Conservation (phyloP, 768 basidiomycete species). For the Mycena chlorophos region DNA sequence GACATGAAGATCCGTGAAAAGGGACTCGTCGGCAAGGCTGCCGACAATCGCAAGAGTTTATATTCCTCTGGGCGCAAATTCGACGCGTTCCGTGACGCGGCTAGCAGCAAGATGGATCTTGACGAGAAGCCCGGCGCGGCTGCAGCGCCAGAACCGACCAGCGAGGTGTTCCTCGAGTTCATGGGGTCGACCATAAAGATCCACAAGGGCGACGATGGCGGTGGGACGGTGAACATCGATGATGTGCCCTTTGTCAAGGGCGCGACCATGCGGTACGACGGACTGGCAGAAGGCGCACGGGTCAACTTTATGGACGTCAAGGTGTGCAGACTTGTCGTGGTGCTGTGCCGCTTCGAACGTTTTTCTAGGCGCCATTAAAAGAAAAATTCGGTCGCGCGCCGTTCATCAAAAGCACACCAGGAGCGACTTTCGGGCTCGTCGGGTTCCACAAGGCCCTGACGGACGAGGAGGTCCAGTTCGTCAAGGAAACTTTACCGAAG, state of each 20-base stretch:
- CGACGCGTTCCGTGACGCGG: slow-evolving; percentile 78
- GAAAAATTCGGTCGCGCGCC: slow-evolving; percentile 50
- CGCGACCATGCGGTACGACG: slow-evolving; percentile 59
- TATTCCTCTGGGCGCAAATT: slow-evolving; percentile 60
- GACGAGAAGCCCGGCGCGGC: slow-evolving; percentile 31
- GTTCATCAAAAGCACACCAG: slow-evolving; percentile 51
- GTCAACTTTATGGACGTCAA: slow-evolving; percentile 53
- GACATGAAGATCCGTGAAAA: slow-evolving; percentile 97
- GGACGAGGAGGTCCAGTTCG: slow-evolving; percentile 70
- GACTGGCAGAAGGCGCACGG: slow-evolving; percentile 45
- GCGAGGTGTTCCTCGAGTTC: slow-evolving; percentile 72
- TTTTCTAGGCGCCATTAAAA: slow-evolving; percentile 45
- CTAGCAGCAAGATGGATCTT: slow-evolving; percentile 34
- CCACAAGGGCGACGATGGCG: slow-evolving; percentile 58
- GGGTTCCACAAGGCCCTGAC: slow-evolving; percentile 66
- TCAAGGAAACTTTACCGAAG: slow-evolving; percentile 64
- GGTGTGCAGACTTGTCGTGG: slow-evolving; percentile 29
- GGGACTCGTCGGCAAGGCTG: slow-evolving; percentile 75
- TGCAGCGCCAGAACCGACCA: slow-evolving; percentile 26
- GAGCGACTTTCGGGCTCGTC: slow-evolving; percentile 51
- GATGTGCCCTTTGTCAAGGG: slow-evolving; percentile 56
- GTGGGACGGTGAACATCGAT: slow-evolving; percentile 62
- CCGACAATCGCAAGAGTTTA: slow-evolving; percentile 55
- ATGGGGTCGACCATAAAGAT: slow-evolving; percentile 71
- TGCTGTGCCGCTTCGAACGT: neutral